Evolutionary conservation across 2,329 filamentous ascomycete genomes (phyloP).

Genomic region (Fusarium floridanum): DNA sequence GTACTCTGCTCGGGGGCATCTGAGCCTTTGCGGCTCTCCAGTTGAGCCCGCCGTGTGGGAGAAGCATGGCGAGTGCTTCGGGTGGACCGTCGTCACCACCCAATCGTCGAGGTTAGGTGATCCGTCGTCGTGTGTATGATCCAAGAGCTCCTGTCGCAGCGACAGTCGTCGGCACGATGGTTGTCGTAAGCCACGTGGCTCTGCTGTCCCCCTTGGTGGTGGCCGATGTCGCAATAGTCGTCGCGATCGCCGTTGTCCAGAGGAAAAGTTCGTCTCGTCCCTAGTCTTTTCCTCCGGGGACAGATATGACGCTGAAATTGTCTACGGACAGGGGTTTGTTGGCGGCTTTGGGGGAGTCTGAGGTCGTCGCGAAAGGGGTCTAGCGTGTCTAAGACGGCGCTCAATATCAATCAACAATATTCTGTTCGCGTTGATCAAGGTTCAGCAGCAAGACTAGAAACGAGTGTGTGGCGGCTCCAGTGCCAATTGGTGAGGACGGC

Average conservation of each 20-base stretch:
- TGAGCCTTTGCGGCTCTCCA: constrained; percentile 91
- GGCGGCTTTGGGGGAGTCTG: constrained; percentile 19
- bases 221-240: constrained; percentile 14
- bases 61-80: constrained; percentile 75
- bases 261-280: background rate
- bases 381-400: constrained; percentile 25
- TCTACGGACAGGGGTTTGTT: constrained; percentile 33
- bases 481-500: constrained; percentile 29
- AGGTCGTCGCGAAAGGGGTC: constrained; percentile 28
- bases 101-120: constrained; percentile 14
- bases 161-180: constrained; percentile 12
- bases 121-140: constrained; percentile 34
- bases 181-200: constrained; percentile 23
- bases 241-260: constrained; percentile 15
- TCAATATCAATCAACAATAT: constrained; percentile 2
- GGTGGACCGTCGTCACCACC: constrained; percentile 33
- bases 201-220: constrained; percentile 6
- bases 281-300: constrained; percentile 15
- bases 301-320: constrained; percentile 24
- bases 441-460: constrained; percentile 17
- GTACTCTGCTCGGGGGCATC: constrained; percentile 80
- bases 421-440: constrained; percentile 8
- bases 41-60: constrained; percentile 87
- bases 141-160: constrained; percentile 11
- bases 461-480: constrained; percentile 28